A percentile compares a stretch with the other conserved stretches of the same genome.
phyloP scores from a whole-genome alignment of 2,329 filamentous ascomycete genomes.

The Penicillium sclerotigenum region DNA sequence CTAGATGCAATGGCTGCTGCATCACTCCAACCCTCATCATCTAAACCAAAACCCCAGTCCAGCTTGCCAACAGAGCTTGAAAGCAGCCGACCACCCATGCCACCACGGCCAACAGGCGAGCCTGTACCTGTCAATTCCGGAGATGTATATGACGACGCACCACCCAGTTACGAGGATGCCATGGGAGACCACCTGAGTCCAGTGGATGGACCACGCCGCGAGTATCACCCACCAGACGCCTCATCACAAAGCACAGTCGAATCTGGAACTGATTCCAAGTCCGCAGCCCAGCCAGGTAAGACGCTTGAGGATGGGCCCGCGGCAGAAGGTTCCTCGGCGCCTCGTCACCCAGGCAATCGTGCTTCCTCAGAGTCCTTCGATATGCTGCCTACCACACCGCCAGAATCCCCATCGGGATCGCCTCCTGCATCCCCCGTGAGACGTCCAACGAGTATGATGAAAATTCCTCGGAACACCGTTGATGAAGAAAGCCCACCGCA shows the following conservation, averaged over 20 bases:
- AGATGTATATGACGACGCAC: slow-evolving; percentile 64
- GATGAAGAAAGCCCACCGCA: slow-evolving; percentile 32
- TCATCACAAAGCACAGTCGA: slow-evolving; percentile 29
- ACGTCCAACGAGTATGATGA: slow-evolving; percentile 34
- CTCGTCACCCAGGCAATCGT: slow-evolving; percentile 20
- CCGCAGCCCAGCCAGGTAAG: slow-evolving; percentile 31
- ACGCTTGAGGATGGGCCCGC: slow-evolving; percentile 27
- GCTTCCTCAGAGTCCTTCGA: slow-evolving; percentile 41
- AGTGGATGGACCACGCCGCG: slow-evolving; percentile 63
- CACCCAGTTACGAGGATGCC: slow-evolving; percentile 91
- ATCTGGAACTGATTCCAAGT: slow-evolving; percentile 39
- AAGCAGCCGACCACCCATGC: slow-evolving; percentile 38
- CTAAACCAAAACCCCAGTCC: slow-evolving; percentile 18
- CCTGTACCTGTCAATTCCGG: slow-evolving; percentile 24
- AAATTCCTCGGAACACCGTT: slow-evolving; percentile 25
- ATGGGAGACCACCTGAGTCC: slow-evolving; percentile 76
- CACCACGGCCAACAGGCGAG: slow-evolving; percentile 36
- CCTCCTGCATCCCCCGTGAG: slow-evolving; percentile 31
- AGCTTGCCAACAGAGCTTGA: slow-evolving; percentile 22
- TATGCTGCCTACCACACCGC: slow-evolving; percentile 38
- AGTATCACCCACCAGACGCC: slow-evolving; percentile 47
- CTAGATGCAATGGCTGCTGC: slow-evolving; percentile 59
- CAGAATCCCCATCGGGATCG: slow-evolving; percentile 35
- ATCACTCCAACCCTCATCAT: slow-evolving; percentile 24
- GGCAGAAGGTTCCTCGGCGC: slow-evolving; percentile 22